A percentile compares a stretch with the other conserved stretches of the same genome.
Conservation (phyloP, 768 basidiomycete species). For the Epithele typhae region DNA sequence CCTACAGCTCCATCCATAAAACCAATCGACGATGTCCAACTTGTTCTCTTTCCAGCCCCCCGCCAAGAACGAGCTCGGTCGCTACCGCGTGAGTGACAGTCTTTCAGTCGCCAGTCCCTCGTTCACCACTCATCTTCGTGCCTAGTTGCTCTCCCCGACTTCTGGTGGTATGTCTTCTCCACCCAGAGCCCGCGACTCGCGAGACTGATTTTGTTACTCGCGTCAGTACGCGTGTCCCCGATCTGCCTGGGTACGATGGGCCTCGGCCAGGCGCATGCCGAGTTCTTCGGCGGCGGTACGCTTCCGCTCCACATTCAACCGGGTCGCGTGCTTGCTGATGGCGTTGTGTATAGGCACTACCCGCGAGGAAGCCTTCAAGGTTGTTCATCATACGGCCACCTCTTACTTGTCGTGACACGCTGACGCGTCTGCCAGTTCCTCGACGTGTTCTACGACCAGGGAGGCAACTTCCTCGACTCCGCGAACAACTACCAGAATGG, state of each 20-base stretch:
- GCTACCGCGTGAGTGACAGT: constrained; percentile 4
- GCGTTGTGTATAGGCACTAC: not conserved
- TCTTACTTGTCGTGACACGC: constrained; percentile 13
- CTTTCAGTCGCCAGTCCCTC: not conserved
- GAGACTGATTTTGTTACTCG: no score
- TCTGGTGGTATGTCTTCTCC: not conserved
- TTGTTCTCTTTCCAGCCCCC: no score
- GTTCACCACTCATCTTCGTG: not conserved
- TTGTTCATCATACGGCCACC: not conserved
- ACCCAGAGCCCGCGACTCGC: no score
- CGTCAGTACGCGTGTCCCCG: constrained; percentile 5
- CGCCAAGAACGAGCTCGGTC: not conserved
- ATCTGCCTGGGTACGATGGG: constrained; percentile 4
- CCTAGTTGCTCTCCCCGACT: constrained; percentile 2
- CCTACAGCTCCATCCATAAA: no score
- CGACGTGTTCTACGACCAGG: constrained; percentile 38
- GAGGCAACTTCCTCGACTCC: constrained; percentile 47
- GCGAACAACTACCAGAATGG: constrained; percentile 30
- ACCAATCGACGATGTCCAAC: no score
- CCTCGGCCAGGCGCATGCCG: constrained; percentile 2
- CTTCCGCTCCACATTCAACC: no score
- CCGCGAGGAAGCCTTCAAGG: constrained; percentile 2
- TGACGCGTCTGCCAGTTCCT: constrained; percentile 32
- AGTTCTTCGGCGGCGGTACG: no score
- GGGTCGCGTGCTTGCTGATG: not conserved